Base-by-base conservation (phyloP, 2,329 filamentous ascomycete species). In the Scedosporium boydii region DNA sequence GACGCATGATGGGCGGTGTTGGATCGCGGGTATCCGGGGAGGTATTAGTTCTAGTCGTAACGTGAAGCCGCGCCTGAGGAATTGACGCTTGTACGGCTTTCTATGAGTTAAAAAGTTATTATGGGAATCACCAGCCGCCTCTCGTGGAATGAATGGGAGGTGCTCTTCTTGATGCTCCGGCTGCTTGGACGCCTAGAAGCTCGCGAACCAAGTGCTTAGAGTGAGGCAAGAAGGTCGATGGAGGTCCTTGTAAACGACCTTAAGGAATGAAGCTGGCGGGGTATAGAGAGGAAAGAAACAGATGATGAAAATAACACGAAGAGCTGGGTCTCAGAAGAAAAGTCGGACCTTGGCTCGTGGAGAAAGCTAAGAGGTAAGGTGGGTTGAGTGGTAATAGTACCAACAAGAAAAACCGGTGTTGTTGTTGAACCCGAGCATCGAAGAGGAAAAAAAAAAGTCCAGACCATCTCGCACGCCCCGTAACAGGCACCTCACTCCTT, bases 1-100 rank as follows among this genome's bases (percentile, higher is more conserved):
- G 95, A 82, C 91, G 91, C 93, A 98, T 98, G 70, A 71, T 88
- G 80, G 34, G 71, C 65, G 69, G 68, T 46, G 38, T 44, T 44
- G 57, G 14, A 38, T 26, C 18, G 51, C 18, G 7, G 41, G 59
- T 59, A 53, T 56, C 18, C 34, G 26, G 58, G 55, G 41, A 21
- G 59, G 14, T 26, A 38, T 59, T 56, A 26, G 21, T 65, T 62
- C 21, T 23, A 59, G 38, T 41, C 26, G 56, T 27, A 48, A 57
- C 42, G 23, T 18, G 48, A 23, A 16, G 51, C 41, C 29, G 59
- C 38, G 60, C 55, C 21, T 26, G 14, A 61, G 57, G n/a, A 23
- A 23, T 23, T 14, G 51, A 55, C 51, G 51, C n/a, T 48, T 48
- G 6, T 48, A n/a, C 6, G n/a, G 16, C 44, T 21, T 16, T 48